phyloP scores from a whole-genome alignment of 306 rosid genomes.

The Prunus salicina region DNA sequence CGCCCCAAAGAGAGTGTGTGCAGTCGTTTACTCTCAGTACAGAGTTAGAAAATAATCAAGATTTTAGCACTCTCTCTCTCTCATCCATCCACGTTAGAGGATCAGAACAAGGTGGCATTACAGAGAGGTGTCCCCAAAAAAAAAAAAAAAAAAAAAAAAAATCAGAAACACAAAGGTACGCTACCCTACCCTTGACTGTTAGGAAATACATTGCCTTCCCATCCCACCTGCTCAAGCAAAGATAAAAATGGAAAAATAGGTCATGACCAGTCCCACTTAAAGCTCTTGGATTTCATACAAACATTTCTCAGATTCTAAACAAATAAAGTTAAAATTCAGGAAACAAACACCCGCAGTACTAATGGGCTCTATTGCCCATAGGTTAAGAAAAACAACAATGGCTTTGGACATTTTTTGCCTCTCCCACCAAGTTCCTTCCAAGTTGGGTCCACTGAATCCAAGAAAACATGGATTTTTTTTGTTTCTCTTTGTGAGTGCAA shows the following conservation, averaged over 20 bases:
- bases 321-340: background rate
- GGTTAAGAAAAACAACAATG: constrained; percentile 3
- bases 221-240: background rate
- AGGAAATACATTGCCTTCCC: background rate
- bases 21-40: too few relatives aligned
- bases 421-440: background rate
- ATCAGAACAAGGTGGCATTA: background rate
- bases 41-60: background rate
- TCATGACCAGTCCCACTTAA: background rate
- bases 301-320: background rate
- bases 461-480: too few relatives aligned
- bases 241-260: background rate
- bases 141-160: background rate
- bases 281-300: background rate
- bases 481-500: constrained; percentile 5
- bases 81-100: background rate
- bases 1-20: too few relatives aligned
- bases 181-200: constrained; percentile 8
- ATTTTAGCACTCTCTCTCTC: background rate
- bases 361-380: background rate
- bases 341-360: background rate
- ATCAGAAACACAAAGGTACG: background rate
- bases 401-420: background rate
- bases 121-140: background rate
- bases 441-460: background rate